Evolutionary conservation across 305 asterid genomes (phyloP).

Genomic region (Striga hermonthica): DNA sequence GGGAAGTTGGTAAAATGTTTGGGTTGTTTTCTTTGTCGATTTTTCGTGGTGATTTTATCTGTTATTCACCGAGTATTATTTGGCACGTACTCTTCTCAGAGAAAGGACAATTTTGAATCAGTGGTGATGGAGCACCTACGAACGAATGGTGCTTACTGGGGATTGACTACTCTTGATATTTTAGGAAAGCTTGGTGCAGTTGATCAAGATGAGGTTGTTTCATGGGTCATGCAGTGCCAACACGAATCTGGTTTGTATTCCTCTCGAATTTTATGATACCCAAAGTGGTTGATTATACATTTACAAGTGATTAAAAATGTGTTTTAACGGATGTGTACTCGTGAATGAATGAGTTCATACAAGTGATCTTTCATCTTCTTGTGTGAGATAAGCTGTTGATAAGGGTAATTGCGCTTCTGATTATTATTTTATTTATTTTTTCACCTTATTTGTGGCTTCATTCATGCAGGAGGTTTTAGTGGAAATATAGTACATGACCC

Average conservation of each 20-base stretch:
- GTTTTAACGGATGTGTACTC: background rate
- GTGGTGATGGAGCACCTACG: conserved; percentile 88
- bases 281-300: background rate
- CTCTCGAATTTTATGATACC: conserved; percentile 12
- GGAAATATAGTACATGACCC: conserved; percentile 97
- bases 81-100: conserved; percentile 35
- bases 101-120: conserved; percentile 68
- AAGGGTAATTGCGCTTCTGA: conserved; percentile 12
- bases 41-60: background rate
- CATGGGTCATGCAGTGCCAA: conserved; percentile 92
- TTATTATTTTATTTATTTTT: background rate
- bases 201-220: conserved; percentile 68
- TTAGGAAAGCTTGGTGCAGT: conserved; percentile 69
- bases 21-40: too few relatives aligned
- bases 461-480: conserved; percentile 80
- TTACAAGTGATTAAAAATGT: background rate
- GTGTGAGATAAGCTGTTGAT: conserved; percentile 10
- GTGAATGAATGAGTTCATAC: background rate
- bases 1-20: background rate
- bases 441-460: conserved; percentile 11
- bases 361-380: background rate
- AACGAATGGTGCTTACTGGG: conserved; percentile 92
- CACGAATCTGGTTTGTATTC: conserved; percentile 75
- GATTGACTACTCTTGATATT: conserved; percentile 82
- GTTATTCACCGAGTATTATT: background rate